These are phyloP conservation scores for Nigrospora osmanthi DNA, from an alignment of 2,329 filamentous ascomycete genomes.

Conservation along the genomic window DNA sequence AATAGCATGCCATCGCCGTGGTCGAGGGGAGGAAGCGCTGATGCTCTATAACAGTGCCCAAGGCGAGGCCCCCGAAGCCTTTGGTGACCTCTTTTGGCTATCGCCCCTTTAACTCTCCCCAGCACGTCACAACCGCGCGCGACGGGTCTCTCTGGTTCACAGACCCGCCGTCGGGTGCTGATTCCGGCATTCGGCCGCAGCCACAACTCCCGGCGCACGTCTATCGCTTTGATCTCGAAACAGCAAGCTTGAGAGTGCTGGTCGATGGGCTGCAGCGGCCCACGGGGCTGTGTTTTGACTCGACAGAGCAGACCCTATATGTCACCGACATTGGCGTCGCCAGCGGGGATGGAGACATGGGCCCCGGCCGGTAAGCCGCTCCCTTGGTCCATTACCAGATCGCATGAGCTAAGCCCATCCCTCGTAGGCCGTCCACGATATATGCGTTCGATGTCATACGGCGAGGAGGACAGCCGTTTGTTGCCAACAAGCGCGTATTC, in stretches of 20 bases:
- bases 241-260: conserved; percentile 34
- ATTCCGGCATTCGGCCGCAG: conserved; percentile 32
- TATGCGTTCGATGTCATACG: conserved; percentile 40
- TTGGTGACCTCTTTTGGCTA: conserved; percentile 35
- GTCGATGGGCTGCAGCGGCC: conserved; percentile 37
- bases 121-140: conserved; percentile 28
- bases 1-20: too few relatives aligned
- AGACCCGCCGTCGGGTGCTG: conserved; percentile 34
- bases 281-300: conserved; percentile 30
- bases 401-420: too few relatives aligned
- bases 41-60: conserved; percentile 13
- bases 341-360: conserved; percentile 17
- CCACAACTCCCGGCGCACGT: conserved; percentile 39
- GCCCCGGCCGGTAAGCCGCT: conserved; percentile 17
- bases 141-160: conserved; percentile 42
- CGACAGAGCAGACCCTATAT: conserved; percentile 30
- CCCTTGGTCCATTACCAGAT: background rate
- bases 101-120: conserved; percentile 38
- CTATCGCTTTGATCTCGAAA: conserved; percentile 34
- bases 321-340: conserved; percentile 29
- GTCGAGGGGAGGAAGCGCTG: too few relatives aligned
- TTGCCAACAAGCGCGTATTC: conserved; percentile 43
- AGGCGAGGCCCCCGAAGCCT: conserved; percentile 19
- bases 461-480: conserved; percentile 27
- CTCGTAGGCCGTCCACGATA: conserved; percentile 23